Conservation (phyloP, 2,329 filamentous ascomycete species). For the Penicillium hordei region DNA sequence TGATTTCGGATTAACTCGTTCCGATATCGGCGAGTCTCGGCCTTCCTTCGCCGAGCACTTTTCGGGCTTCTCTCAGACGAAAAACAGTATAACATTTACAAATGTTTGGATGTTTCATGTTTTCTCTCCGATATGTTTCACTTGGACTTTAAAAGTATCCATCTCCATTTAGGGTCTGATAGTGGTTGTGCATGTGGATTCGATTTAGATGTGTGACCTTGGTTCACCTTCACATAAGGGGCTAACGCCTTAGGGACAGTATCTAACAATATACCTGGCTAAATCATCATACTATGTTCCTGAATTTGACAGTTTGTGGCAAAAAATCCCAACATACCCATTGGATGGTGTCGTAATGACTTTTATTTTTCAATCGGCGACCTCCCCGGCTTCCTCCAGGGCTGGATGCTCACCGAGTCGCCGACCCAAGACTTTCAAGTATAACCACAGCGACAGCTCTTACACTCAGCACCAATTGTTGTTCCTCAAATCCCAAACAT, state of each 20-base stretch:
- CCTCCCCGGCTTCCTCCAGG: too few species aligned
- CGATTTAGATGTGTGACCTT: not conserved
- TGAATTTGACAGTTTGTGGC: not conserved
- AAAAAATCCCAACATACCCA: not conserved
- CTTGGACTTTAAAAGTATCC: too few species aligned
- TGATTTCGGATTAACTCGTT: conserved; percentile 11
- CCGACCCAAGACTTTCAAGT: not conserved
- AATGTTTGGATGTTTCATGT: not conserved
- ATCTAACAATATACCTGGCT: not conserved
- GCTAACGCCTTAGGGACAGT: not conserved
- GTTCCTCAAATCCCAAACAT: not conserved
- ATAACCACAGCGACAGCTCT: not conserved
- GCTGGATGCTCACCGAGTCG: conserved; percentile 4
- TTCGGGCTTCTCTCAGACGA: not conserved
- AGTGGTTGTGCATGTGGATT: not conserved
- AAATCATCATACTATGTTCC: not conserved
- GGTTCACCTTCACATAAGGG: too few species aligned
- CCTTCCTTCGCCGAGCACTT: not conserved
- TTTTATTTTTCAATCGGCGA: not conserved
- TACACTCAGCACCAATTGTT: not conserved
- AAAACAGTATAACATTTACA: not conserved
- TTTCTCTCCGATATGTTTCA: not conserved
- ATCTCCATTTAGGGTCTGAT: not conserved
- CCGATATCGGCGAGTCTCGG: conserved; percentile 8
- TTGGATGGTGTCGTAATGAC: not conserved